Evolutionary conservation across 768 basidiomycete genomes (phyloP), one percentile per base, ranked within the genome.

Genomic region (Leccinum subtestaceum): DNA sequence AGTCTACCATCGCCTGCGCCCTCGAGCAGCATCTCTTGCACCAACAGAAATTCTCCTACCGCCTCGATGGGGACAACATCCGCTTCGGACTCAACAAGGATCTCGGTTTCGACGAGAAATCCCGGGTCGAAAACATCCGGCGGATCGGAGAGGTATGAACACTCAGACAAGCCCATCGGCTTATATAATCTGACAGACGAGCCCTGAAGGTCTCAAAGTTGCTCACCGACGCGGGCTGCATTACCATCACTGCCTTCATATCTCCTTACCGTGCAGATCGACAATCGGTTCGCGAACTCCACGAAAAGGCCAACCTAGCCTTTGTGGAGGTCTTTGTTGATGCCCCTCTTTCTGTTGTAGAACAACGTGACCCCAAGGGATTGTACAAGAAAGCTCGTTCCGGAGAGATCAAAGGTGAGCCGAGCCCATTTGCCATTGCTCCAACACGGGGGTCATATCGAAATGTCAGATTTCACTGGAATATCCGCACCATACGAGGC

Each of bases 1-100:
- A 98, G 94, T 98, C 95, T 6, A 98, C 96, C 27, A 92, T 99
- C 65, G 97, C 93, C 5, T 96, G 93, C 67, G 97, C 97, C 21
- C 81, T 99, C 59, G 97, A 99, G 74, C 95, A 97, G 71, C 92
- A 95, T 72, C 82, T 99, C 7, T 80, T 99, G 55, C 92, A 95
- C 75, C 78, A 89, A 53, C 84, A 84, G 61, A 91, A 89, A 67
- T 95, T 91, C 67, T 78, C 87, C 46, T 98, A 98, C 74, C 86
- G 96, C 25, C 82, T 99, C 36, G 97, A 99, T 67, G 97, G 97
- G 3, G 97, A 98, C 77, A 95, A 95, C 71, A 80, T 99, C 56
- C 86, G 97, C 61, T 93, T 96, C 67, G 97, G 97, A 8, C 78
- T 99, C 53, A 99, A 98, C 81, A 98, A 91, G 76, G 95, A 97